Base-by-base conservation (phyloP, 345 rosid species). In the Lagerstroemia speciosa region DNA sequence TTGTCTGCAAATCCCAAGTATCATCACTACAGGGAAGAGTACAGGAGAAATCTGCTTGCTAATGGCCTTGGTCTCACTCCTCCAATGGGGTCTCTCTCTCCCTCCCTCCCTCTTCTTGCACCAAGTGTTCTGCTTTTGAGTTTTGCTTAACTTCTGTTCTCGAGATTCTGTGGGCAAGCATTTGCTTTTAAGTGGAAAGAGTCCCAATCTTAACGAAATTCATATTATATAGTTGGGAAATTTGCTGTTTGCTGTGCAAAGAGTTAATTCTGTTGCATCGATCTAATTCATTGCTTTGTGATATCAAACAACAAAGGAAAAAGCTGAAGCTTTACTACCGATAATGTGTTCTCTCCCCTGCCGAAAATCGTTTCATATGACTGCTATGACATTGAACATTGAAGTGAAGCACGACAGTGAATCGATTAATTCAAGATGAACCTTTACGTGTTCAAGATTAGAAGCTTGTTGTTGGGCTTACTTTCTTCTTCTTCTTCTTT, bases 1-100 rank as follows among this genome's bases (percentile, higher is more conserved):
- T 31, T 32, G 40, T 70, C 20, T 15, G 19, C 37, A 20, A 41
- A 70, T 62, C 37, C 71, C 43, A 64, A 71, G 68, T 72, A 65
- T 65, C 48, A 63, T 32, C 76, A 64, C 65, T 62, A 67, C 62
- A 9, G 81, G 74, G 76, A 67, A 30, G 71, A 67, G 71, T 67
- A 67, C 71, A 60, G 75, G 36, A 22, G 96, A 78, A 74, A 69
- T 70, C 77, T 89, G 67, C 84, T 89, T 6, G 80, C 85, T 32
- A 89, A 87, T 77, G 86, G 90, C 27, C 87, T 87, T 32, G 89
- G 84, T 65, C 67, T 79, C 73, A 87, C 96, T 83, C 92, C 96
- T 84, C 90, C 90, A 34, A 89, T 89, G 96, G 96, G 96, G 89
- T 85, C 48, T 58, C 48, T 64, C 69, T n/a, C 58, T 27, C 57